Base-by-base conservation (phyloP, 2,329 filamentous ascomycete genomes). In the Microcyclosporella mali region DNA sequence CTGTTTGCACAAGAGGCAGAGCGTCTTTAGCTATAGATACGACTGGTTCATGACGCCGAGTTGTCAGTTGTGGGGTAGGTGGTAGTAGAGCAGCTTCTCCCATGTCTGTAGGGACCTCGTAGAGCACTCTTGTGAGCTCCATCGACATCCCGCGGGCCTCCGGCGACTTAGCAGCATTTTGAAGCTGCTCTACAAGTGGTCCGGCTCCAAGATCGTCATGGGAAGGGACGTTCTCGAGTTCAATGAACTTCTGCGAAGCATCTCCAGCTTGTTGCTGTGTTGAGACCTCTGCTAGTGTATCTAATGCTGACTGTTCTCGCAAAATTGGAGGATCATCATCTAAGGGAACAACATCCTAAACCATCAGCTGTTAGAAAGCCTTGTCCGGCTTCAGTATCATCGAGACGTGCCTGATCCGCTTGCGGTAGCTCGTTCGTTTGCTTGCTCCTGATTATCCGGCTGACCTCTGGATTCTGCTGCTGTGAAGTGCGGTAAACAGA, bases 271-370 rank as follows among this genome's bases (percentile, higher is more conserved):
- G 34, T 9, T 21, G 28, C 19, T 41, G 33, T 56, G 81, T 75
- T 37, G 88, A 94, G 0, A 89, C 88, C 66, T 95, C 88, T 25
- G 88, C 88, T 16, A 95, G 73, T 4, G 88, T 88, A 61, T 94
- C 86, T 29, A 95, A 72, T 1, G 86, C 85, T 48, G 86, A 88
- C 74, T 87, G 86, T 51, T 79, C 40, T 29, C 18, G 21, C 17
- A 28, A 14, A 18, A 50, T 72, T 71, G 25, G 66, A 25, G 67
- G 29, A n/a, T 6, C 17, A 15, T 11, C 27, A 3, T 16, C n/a
- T 11, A 17, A 10, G 17, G 8, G 27, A 8, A 4, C 3, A 8
- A 33, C 18, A 18, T 17, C 17, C 10, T 33, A 12, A 7, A 19
- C 18, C 16, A 32, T 10, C 21, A 21, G 16, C 15, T 6, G 19